A percentile compares a stretch with the other conserved stretches of the same genome.
These are phyloP conservation scores for Lipomyces sp. DNA, from an alignment of 805 yeast species.

Conservation along the genomic window DNA sequence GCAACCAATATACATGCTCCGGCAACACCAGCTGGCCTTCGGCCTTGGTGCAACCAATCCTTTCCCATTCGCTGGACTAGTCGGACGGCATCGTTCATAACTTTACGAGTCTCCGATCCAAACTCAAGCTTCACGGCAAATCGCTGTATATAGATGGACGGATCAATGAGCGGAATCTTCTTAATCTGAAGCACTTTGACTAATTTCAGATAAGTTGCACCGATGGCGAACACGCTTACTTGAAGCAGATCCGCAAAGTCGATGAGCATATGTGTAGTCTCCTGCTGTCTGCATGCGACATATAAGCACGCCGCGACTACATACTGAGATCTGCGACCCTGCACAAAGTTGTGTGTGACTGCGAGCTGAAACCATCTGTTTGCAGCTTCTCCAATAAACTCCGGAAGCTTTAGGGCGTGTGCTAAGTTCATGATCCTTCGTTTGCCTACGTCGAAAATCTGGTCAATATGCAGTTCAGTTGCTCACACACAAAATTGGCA, in stretches of 20 bases:
- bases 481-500: neutral
- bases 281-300: slow-evolving; percentile 88
- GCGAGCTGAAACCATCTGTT: slow-evolving; percentile 89
- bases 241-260: slow-evolving; percentile 91
- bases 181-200: slow-evolving; percentile 83
- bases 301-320: slow-evolving; percentile 94
- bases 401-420: slow-evolving; percentile 76
- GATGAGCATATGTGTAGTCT: slow-evolving; percentile 92
- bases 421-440: slow-evolving; percentile 81
- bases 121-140: slow-evolving; percentile 87
- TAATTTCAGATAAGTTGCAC: slow-evolving; percentile 92
- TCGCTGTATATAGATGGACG: slow-evolving; percentile 89
- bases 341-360: slow-evolving; percentile 84
- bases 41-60: slow-evolving; percentile 96
- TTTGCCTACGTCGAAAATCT: slow-evolving; percentile 50
- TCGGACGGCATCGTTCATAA: slow-evolving; percentile 83
- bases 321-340: slow-evolving; percentile 95
- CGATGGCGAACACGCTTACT: slow-evolving; percentile 90
- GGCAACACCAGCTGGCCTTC: slow-evolving; percentile 98
- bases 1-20: slow-evolving; percentile 95
- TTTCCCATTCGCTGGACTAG: slow-evolving; percentile 88
- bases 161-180: slow-evolving; percentile 86
- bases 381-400: slow-evolving; percentile 83
- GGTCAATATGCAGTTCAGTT: neutral
- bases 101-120: slow-evolving; percentile 72